Conservation (phyloP, 106 monocot genomes). For the Iris macrosiphon region DNA sequence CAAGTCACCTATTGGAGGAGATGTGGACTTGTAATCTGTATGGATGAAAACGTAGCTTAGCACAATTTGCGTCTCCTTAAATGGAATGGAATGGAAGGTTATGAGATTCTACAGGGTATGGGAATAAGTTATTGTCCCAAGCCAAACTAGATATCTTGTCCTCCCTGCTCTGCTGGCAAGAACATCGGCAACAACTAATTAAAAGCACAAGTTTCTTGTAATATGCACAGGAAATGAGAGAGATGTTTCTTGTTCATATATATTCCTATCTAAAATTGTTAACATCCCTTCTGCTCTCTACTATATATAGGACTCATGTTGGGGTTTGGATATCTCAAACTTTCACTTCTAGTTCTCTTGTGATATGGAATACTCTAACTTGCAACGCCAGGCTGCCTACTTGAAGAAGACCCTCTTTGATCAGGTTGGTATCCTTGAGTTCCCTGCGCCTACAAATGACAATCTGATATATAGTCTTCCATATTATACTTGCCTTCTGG, state of each 20-base stretch:
- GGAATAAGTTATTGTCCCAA: conserved; percentile 1
- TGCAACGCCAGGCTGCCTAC: conserved; percentile 56
- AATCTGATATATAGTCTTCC: too few relatives aligned
- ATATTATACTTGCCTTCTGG: neutral
- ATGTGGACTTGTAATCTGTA: too few relatives aligned
- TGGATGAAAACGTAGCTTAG: conserved; percentile 1
- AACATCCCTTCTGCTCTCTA: neutral
- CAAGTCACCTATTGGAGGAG: too few relatives aligned
- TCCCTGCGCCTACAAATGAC: neutral
- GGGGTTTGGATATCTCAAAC: neutral
- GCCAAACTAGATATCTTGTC: conserved; percentile 3
- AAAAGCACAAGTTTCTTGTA: neutral
- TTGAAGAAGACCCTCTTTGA: conserved; percentile 83
- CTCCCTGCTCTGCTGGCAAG: neutral
- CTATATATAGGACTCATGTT: conserved; percentile 25
- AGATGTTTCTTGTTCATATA: conserved; percentile 4
- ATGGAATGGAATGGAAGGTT: too few relatives aligned
- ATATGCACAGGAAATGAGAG: neutral
- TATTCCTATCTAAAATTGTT: neutral
- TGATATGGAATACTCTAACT: conserved; percentile 60
- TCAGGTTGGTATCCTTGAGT: conserved; percentile 46
- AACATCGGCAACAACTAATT: conserved; percentile 4
- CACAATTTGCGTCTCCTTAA: too few relatives aligned
- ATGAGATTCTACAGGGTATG: too few relatives aligned
- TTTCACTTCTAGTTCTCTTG: too few relatives aligned